Base-by-base conservation (phyloP, 2,329 filamentous ascomycete species). In the Juglanconis sp. region DNA sequence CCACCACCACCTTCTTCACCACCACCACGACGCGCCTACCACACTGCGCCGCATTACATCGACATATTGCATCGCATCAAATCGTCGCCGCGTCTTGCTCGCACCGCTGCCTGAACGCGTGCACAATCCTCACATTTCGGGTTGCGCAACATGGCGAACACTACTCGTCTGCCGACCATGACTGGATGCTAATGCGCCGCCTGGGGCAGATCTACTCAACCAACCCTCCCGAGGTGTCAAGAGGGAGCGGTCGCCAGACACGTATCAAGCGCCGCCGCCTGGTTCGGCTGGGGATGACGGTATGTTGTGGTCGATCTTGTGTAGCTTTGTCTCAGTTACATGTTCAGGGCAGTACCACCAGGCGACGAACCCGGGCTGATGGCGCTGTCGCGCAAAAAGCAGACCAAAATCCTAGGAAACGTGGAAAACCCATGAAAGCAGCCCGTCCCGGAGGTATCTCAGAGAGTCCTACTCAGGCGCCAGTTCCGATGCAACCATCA, bases 221-320 rank as follows among this genome's bases (percentile, higher is more conserved):
- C 79, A 74, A 80, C 78, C 72, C 76, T 70, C 87, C 66, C 87
- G 90, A 73, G 89, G 90, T 68, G 78, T 88, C 69, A 96, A 96
- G 80, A 85, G 91, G 74, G 90, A 86, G 80, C 87, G 89, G 66
- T 93, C 91, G 66, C 89, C 89, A 68, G 85, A 90, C 68, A 77
- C 74, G 62, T 85, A 87, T 76, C 83, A 86, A 71, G 73, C 78
- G 66, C 76, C 76, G 59, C 67, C 74, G 62, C 77, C 77, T 66
- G 83, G 82, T 68, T 81, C 81, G 67, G 80, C 85, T 72, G 87
- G 86, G 79, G 84, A 89, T 78, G 86, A 90, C 82, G 87, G 90
- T 92, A 89, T 79, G 89, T 87, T 70, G 70, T 73, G 70, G 65
- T 67, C 71, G 69, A 68, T 71, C 67, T 62, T 72, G 68, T 72